Evolutionary conservation across 1,139 yeast species (phyloP), one percentile per base, ranked within the genome.

Genomic region (Yamadazyma aaseri): DNA sequence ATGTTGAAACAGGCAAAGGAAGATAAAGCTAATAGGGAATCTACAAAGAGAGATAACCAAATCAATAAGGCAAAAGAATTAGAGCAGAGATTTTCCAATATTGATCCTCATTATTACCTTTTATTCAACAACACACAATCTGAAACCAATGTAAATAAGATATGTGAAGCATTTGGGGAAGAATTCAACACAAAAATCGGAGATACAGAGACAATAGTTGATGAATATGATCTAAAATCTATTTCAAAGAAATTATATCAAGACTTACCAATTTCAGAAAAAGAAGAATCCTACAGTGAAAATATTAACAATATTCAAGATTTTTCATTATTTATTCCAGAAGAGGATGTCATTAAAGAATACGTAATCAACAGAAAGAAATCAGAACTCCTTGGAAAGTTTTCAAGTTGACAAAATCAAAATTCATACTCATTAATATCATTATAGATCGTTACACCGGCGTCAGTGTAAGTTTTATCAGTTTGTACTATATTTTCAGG

Each of bases 331-430:
- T 50, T 49, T 16, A 47, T 69, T 1, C 79, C 79, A 1, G 47
- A 61, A 1, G 53, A 57, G 25, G 53, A 53, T 24, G 68, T 73
- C 10, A 68, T 81, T 8, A 72, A 71, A 33, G 45, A 55, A 31
- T 66, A 69, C 58, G 48, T 80, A 6, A 67, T 81, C 20, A 69
- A 71, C 5, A 60, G 62, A 38, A 64, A 65, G 41, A 69, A 67
- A 44, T 55, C 64, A 41, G 71, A 71, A 43, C 50, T 81, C 15
- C 52, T 71, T 24, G 52, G 55, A 10, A 63, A 49, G 45, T 47
- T 69, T 15, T 12, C 25, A 9, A 22, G 35, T 9, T 17, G 15
- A 20, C 30, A 20, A 17, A 7, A 34, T 26, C 33, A 32, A 33
- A 39, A 39, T 3, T 33, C 26, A 30, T 26, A 38, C 9, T 39